Percentiles rank a stretch among this genome's conserved stretches.
Evolutionary conservation across 371 early-diverging fungal species (phyloP).

Genomic region (Saksenaea oblongispora): DNA sequence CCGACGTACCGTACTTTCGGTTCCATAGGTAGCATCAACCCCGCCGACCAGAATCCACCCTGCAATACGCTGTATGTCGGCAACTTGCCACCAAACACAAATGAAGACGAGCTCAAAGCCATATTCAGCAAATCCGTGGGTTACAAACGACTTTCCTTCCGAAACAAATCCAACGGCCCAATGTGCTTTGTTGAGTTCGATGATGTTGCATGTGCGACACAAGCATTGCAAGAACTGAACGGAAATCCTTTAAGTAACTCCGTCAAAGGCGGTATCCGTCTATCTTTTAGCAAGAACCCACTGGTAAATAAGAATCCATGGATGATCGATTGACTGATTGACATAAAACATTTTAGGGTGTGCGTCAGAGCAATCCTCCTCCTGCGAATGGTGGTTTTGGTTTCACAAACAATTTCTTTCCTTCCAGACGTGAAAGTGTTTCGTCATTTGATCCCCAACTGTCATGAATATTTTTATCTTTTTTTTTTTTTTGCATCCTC

Average conservation of each 20-base stretch:
- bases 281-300: slow-evolving; percentile 94
- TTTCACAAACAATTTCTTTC: slow-evolving; percentile 1
- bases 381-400: background rate
- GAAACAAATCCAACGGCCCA: slow-evolving; percentile 77
- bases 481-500: background rate
- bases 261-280: slow-evolving; percentile 88
- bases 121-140: slow-evolving; percentile 79
- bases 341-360: slow-evolving; percentile 53
- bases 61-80: slow-evolving; percentile 98
- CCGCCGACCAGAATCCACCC: slow-evolving; percentile 92
- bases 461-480: slow-evolving; percentile 1
- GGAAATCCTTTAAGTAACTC: slow-evolving; percentile 82
- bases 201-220: slow-evolving; percentile 81
- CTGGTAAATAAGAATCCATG: slow-evolving; percentile 47
- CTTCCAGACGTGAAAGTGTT: slow-evolving; percentile 15
- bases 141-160: slow-evolving; percentile 85
- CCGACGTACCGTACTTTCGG: slow-evolving; percentile 21
- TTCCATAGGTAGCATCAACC: slow-evolving; percentile 40
- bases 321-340: slow-evolving; percentile 75
- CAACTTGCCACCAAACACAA: slow-evolving; percentile 81
- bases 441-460: slow-evolving; percentile 20
- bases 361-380: slow-evolving; percentile 30
- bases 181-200: slow-evolving; percentile 96
- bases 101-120: slow-evolving; percentile 80
- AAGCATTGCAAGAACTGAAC: slow-evolving; percentile 80